Evolutionary conservation across 805 yeast species (phyloP).

Genomic region (Phaffomyces antillensis): DNA sequence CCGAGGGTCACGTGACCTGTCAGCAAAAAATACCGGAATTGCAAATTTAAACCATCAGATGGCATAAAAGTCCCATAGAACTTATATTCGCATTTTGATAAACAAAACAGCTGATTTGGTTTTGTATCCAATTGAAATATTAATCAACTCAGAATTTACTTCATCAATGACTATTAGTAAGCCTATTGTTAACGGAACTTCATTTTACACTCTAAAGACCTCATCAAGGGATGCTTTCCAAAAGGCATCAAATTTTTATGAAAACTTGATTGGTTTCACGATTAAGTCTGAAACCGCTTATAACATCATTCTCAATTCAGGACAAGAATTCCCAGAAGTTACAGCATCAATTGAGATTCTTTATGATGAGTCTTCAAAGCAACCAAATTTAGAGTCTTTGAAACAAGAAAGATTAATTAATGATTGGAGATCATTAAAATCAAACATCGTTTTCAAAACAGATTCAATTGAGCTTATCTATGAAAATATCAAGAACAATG

Average conservation of each 20-base stretch:
- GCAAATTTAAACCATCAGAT: not conserved
- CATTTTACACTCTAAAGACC: conserved; percentile 48
- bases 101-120: no score
- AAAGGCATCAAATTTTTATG: conserved; percentile 51
- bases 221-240: conserved; percentile 36
- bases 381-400: conserved; percentile 24
- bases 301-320: conserved; percentile 25
- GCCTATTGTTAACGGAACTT: conserved; percentile 49
- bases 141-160: not conserved
- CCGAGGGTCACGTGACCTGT: not conserved
- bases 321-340: conserved; percentile 22
- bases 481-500: conserved; percentile 22
- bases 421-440: conserved; percentile 46
- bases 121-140: no score
- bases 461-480: conserved; percentile 21
- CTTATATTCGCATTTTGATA: no score
- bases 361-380: conserved; percentile 15
- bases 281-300: conserved; percentile 18
- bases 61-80: not conserved
- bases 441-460: conserved; percentile 32
- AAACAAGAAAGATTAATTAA: conserved; percentile 22
- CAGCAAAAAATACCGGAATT: not conserved
- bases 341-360: conserved; percentile 24
- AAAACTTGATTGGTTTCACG: conserved; percentile 33
- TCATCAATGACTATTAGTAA: conserved; percentile 1